Percentiles rank a stretch among this genome's conserved stretches.
Evolutionary conservation across 2,329 filamentous ascomycete species (phyloP).

Genomic region (Lachnellula arida): DNA sequence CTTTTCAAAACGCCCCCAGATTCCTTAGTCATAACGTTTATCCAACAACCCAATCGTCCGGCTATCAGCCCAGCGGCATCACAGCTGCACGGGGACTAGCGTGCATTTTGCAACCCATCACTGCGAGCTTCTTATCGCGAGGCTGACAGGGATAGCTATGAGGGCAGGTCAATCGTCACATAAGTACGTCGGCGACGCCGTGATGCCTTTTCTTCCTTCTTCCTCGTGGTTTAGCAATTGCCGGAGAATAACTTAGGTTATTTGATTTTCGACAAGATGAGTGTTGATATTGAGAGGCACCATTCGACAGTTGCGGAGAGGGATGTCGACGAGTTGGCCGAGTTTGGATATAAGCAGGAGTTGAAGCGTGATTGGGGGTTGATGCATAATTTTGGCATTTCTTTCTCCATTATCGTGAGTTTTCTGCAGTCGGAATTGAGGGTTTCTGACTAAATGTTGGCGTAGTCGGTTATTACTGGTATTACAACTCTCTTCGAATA

Average conservation of each 20-base stretch:
- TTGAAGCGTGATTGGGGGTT: constrained; percentile 53
- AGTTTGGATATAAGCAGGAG: constrained; percentile 57
- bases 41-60: background rate
- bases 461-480: constrained; percentile 53
- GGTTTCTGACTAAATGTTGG: constrained; percentile 1
- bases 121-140: constrained; percentile 12
- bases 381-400: constrained; percentile 57
- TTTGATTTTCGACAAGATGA: background rate
- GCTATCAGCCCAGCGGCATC: too few species aligned
- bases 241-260: background rate
- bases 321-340: constrained; percentile 48
- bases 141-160: constrained; percentile 11
- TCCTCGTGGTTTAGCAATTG: background rate
- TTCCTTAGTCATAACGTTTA: background rate
- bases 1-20: background rate
- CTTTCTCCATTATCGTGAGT: constrained; percentile 55
- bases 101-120: background rate
- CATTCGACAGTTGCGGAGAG: constrained; percentile 15
- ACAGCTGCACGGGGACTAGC: background rate
- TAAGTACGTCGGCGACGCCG: constrained; percentile 13
- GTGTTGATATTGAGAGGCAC: constrained; percentile 11
- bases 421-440: background rate
- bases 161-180: background rate
- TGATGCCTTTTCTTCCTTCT: background rate
- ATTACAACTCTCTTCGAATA: constrained; percentile 54